phyloP scores from a whole-genome alignment of 345 rosid species.

The Acer yangbiense region DNA sequence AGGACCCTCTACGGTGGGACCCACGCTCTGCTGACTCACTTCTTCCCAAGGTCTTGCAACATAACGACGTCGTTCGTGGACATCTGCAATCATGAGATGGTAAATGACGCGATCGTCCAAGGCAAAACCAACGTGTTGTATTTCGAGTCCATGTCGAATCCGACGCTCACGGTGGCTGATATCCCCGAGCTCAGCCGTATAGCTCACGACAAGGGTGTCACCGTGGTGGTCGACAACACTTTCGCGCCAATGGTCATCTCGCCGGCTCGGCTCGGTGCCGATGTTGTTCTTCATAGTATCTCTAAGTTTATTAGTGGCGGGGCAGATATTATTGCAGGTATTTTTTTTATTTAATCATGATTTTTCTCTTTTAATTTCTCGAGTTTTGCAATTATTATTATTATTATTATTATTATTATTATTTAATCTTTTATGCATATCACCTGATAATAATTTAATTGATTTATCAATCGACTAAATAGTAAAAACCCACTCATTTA shows the following conservation, averaged over 20 bases:
- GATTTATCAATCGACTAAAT: too few species aligned
- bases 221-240: slow-evolving; percentile 88
- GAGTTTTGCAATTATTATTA: too few species aligned
- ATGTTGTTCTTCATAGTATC: slow-evolving; percentile 88
- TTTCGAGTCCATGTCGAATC: slow-evolving; percentile 88
- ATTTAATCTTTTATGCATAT: too few species aligned
- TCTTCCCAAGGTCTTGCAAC: slow-evolving; percentile 78
- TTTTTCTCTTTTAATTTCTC: slow-evolving; percentile 29
- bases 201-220: slow-evolving; percentile 78
- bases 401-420: too few species aligned
- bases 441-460: too few species aligned
- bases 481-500: too few species aligned
- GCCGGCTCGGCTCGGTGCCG: slow-evolving; percentile 91
- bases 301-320: slow-evolving; percentile 97
- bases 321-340: slow-evolving; percentile 95
- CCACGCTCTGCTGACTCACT: slow-evolving; percentile 84
- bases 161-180: slow-evolving; percentile 77
- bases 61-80: slow-evolving; percentile 88
- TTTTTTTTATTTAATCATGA: not conserved
- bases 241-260: slow-evolving; percentile 91
- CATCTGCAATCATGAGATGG: slow-evolving; percentile 55
- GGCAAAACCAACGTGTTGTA: slow-evolving; percentile 78
- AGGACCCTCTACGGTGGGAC: slow-evolving; percentile 85
- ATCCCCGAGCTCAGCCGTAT: slow-evolving; percentile 77
- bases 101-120: slow-evolving; percentile 55